Evolutionary conservation across 2,329 filamentous ascomycete species (phyloP), one percentile per base, ranked within the genome.

Genomic region (Trichoderma guizhouense): DNA sequence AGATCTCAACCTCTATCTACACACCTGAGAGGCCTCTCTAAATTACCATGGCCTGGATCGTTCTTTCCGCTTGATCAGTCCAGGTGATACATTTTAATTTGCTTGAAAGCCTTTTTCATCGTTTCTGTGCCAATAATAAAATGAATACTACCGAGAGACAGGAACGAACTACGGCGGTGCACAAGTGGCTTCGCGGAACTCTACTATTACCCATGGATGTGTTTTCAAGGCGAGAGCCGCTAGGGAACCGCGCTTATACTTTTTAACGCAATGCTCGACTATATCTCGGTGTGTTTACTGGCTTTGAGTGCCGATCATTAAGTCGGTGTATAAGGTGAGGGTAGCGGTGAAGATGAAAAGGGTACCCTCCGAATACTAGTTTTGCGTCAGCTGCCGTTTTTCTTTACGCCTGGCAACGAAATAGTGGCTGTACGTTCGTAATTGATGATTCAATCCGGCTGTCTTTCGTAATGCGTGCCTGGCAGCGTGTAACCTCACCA

Each of bases 321-420:
- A 9, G 55, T 15, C 57, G 57, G 57, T 60, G 28, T 34, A 0
- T 6, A 60, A 58, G 57, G 30, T 60, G 57, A 34, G 21, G 12
- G 55, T n/a, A 21, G 57, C 57, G 57, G 30, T 60, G 18, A 60
- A 53, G 57, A 7, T 34, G 28, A 11, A 11, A 30, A 15, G 1
- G 2, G 14, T 14, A 11, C 5, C 9, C 0, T 24, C 47, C n/a
- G n/a, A 21, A 14, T 11, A 32, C 3, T 2, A 3, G 2, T 2
- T 14, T 24, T 11, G 1, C 12, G 21, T 60, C 57, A 60, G n/a
- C 57, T 60, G 57, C 9, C 12, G 9, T 9, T 34, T 26, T 18
- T 24, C 53, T 28, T 57, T 26, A 30, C 18, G 53, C 53, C 21
- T 43, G 39, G 15, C 39, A 43, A n/a, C 5, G 15, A 9, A 43